Base-by-base conservation (phyloP, 495 filamentous ascomycete genomes). In the Penicillium longicatenatum region DNA sequence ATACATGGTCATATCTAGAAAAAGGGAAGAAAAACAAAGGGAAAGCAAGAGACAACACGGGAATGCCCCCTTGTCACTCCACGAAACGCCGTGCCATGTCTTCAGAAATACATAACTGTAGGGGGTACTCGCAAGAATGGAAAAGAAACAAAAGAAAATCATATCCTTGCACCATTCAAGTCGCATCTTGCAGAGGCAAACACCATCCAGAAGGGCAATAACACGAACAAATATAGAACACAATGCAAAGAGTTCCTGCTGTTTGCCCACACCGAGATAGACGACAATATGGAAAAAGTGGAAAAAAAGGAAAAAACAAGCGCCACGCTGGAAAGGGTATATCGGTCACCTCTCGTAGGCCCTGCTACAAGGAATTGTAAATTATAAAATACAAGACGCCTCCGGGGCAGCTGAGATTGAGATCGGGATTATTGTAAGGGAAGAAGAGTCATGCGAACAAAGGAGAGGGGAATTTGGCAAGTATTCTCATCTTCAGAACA, bases 371-470 rank as follows among this genome's bases (percentile, higher is more conserved):
- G 60, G 55, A n/a, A 55, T 54, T 57, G 55, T 49, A 22, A 51
- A 58, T 69, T 64, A 69, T 69, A 69, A 52, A 69, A 57, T 69
- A 69, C 58, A 66, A 58, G 48, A 54, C 52, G 60, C 63, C 60
- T 63, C 65, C 62, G n/a, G 52, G 48, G 54, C 58, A 45, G 30
- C 45, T 47, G 50, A 42, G 35, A 52, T 60, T 50, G 50, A 35
- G 29, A 54, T 63, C 26, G 31, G 39, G 37, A 35, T 51, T 39
- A 53, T 10, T 29, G 51, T 51, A 49, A 55, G 52, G 29, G 22
- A 51, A 45, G 33, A 26, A 44, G 39, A 39, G 24, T 57, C 52
- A 31, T 52, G 55, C 49, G 49, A 52, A 16, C 10, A 52, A 35
- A 39, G 19, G 20, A 45, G 51, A 52, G n/a, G 19, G 4, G 17